A percentile compares a stretch with the other conserved stretches of the same genome.
These are phyloP conservation scores for Malassezia pachydermatis DNA, from an alignment of 1,284 basidiomycete genomes.

Conservation along the genomic window DNA sequence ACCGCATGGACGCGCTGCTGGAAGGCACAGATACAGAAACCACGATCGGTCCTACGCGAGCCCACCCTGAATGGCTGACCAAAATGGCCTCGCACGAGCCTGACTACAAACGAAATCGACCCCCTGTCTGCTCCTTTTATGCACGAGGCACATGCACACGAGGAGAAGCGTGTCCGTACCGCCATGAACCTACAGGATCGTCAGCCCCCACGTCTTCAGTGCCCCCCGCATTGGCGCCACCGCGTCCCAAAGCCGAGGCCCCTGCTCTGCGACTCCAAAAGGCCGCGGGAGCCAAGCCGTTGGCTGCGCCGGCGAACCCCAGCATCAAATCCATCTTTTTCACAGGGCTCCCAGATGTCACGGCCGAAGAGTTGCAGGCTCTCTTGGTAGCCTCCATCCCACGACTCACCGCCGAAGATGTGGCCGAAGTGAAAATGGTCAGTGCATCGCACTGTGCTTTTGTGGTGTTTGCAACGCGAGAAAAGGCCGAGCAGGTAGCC, in stretches of 20 bases:
- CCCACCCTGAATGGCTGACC: slow-evolving; percentile 88
- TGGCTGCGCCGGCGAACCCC: slow-evolving; percentile 78
- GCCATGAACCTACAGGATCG: slow-evolving; percentile 60
- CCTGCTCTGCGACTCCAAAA: slow-evolving; percentile 53
- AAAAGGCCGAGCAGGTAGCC: slow-evolving; percentile 72
- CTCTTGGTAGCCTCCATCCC: slow-evolving; percentile 52
- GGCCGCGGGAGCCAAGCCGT: slow-evolving; percentile 65
- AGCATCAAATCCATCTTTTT: slow-evolving; percentile 81
- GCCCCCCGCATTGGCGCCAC: slow-evolving; percentile 61
- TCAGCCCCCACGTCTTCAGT: not conserved
- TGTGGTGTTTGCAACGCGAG: slow-evolving; percentile 76
- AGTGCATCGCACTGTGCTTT: slow-evolving; percentile 65
- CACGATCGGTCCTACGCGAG: slow-evolving; percentile 16
- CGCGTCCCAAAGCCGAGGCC: slow-evolving; percentile 59
- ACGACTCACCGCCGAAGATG: slow-evolving; percentile 51
- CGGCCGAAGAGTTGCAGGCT: slow-evolving; percentile 69
- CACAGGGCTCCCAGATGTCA: slow-evolving; percentile 67
- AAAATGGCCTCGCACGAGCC: slow-evolving; percentile 84
- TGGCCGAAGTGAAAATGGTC: slow-evolving; percentile 53
- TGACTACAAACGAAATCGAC: slow-evolving; percentile 89
- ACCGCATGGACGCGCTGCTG: slow-evolving; percentile 63
- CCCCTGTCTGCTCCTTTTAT: slow-evolving; percentile 90
- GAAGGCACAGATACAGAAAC: slow-evolving; percentile 20
- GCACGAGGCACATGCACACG: slow-evolving; percentile 87
- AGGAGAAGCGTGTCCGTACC: slow-evolving; percentile 82